Evolutionary conservation across 2,329 filamentous ascomycete species (phyloP).

Genomic region (Pseudogymnoascus sp.): DNA sequence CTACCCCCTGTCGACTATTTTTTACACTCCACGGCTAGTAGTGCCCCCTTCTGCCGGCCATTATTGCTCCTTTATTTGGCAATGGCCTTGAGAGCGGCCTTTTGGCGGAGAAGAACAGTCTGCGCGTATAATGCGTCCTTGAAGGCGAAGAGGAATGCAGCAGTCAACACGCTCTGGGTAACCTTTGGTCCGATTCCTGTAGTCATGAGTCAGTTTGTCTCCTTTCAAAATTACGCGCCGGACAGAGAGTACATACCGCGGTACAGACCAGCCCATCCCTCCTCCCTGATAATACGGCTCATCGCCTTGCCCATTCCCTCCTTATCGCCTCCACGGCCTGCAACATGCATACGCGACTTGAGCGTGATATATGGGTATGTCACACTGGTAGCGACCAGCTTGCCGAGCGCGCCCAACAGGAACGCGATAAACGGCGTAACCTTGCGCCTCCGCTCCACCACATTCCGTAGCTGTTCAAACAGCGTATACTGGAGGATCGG

Average conservation of each 20-base stretch:
- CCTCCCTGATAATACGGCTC: constrained; percentile 70
- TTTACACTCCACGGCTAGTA: not conserved
- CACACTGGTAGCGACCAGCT: constrained; percentile 85
- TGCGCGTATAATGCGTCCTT: constrained; percentile 92
- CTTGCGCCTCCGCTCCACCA: constrained; percentile 58
- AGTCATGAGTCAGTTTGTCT: not conserved
- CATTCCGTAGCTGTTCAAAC: constrained; percentile 96
- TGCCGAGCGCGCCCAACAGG: constrained; percentile 83
- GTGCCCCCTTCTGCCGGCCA: not conserved
- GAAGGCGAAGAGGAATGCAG: constrained; percentile 93
- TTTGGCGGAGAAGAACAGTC: constrained; percentile 55
- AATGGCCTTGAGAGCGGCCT: constrained; percentile 20
- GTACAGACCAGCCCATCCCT: constrained; percentile 88
- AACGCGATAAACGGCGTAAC: constrained; percentile 85
- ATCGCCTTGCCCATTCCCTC: constrained; percentile 75
- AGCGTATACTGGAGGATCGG: constrained; percentile 98
- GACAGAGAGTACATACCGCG: constrained; percentile 54
- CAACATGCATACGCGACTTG: constrained; percentile 96
- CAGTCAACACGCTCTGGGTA: constrained; percentile 91
- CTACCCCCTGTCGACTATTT: not conserved
- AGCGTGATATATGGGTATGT: constrained; percentile 99
- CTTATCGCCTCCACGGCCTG: constrained; percentile 63
- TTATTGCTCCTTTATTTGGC: not conserved
- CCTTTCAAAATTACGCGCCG: not conserved
- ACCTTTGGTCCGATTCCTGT: constrained; percentile 91